phyloP scores from a whole-genome alignment of 202 grass and related monocot genomes.

The Digitaria exilis region DNA sequence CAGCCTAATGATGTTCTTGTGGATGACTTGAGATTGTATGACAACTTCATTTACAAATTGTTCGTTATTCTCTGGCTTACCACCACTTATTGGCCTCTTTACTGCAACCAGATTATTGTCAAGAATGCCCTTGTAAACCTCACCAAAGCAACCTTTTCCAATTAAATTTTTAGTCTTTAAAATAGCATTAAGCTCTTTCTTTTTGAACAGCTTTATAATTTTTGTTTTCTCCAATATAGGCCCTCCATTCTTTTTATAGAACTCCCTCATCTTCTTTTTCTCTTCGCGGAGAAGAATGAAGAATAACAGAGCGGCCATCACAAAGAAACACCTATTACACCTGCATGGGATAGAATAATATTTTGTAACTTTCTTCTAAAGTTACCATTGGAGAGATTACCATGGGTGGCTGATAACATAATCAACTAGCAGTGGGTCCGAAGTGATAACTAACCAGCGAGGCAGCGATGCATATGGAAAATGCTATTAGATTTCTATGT shows the following conservation, averaged over 20 bases:
- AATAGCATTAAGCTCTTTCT: conserved; percentile 14
- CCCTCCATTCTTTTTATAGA: conserved; percentile 43
- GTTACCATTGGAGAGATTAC: too few relatives aligned
- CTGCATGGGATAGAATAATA: neutral
- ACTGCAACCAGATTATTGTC: conserved; percentile 10
- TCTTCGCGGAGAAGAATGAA: neutral
- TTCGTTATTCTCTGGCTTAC: neutral
- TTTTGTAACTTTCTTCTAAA: too few relatives aligned
- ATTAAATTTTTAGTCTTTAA: conserved; percentile 7
- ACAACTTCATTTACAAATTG: conserved; percentile 47
- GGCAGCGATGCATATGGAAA: too few relatives aligned
- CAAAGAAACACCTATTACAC: neutral
- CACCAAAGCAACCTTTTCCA: conserved; percentile 15
- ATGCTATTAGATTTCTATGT: too few relatives aligned
- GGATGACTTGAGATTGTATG: conserved; percentile 43
- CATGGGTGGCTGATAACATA: neutral
- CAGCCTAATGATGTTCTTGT: conserved; percentile 27
- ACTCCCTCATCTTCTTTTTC: neutral
- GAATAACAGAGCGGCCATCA: neutral
- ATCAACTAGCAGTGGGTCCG: too few relatives aligned
- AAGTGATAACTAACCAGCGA: too few relatives aligned
- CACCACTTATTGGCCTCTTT: conserved; percentile 29
- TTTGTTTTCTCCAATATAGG: conserved; percentile 24
- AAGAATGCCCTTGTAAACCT: conserved; percentile 32
- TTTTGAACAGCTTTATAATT: conserved; percentile 26